Conservation (phyloP, 805 yeast genomes). For the Lachancea mirantina region DNA sequence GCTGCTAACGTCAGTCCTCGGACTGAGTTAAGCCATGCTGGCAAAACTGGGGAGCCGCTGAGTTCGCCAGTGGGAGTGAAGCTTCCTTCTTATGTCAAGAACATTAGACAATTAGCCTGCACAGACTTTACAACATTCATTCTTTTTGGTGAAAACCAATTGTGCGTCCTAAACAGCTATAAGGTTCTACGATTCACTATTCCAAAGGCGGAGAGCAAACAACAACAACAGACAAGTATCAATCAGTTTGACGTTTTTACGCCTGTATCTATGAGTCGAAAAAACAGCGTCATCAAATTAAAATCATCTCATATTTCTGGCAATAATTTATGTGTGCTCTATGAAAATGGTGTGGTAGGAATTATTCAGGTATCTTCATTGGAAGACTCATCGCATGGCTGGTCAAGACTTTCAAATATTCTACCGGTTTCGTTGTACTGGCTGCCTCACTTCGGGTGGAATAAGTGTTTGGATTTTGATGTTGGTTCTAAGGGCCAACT, state of each 20-base stretch:
- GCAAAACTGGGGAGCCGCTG: slow-evolving; percentile 34
- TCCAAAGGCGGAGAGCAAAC: slow-evolving; percentile 27
- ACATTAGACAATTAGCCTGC: slow-evolving; percentile 51
- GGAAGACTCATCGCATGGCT: slow-evolving; percentile 17
- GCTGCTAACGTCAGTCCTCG: slow-evolving; percentile 33
- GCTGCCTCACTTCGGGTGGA: slow-evolving; percentile 51
- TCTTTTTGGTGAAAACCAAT: slow-evolving; percentile 47
- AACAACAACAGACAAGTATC: slow-evolving; percentile 10
- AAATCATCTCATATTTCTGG: slow-evolving; percentile 31
- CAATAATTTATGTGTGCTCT: slow-evolving; percentile 41
- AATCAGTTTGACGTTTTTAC: slow-evolving; percentile 29
- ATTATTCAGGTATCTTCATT: slow-evolving; percentile 5
- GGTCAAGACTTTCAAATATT: slow-evolving; percentile 34
- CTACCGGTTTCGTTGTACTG: slow-evolving; percentile 48
- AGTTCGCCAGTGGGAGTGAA: slow-evolving; percentile 16
- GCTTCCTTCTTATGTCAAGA: slow-evolving; percentile 13
- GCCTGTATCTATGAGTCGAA: slow-evolving; percentile 29
- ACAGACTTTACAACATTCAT: slow-evolving; percentile 67
- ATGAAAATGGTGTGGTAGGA: slow-evolving; percentile 55
- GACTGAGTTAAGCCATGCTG: slow-evolving; percentile 38
- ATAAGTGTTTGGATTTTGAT: slow-evolving; percentile 49
- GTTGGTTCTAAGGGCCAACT: slow-evolving; percentile 62
- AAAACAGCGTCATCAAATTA: slow-evolving; percentile 27
- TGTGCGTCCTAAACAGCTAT: slow-evolving; percentile 54
- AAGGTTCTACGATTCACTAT: slow-evolving; percentile 47